Evolutionary conservation across 371 early-diverging fungal species (phyloP), one percentile per base, ranked within the genome.

Genomic region (Mucor indicus): DNA sequence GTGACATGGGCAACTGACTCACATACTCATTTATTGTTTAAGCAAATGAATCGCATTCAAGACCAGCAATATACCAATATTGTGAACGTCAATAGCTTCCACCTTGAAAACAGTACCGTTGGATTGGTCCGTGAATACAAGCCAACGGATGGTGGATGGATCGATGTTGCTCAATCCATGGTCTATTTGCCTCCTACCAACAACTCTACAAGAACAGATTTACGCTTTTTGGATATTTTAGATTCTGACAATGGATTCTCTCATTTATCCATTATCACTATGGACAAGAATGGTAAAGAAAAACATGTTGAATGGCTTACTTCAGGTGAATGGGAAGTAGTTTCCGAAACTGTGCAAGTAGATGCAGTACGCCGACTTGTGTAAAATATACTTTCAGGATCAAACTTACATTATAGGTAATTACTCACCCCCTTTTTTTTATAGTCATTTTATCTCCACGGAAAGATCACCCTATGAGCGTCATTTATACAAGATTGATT

Each of bases 31-130:
- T 62, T 95, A 8, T 54, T 95, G 23, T 89, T 92, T 35, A 79
- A 90, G 53, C 78, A 83, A 32, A 91, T 85, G 66, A 96, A 97
- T 53, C 78, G 98, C 12, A 86, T 95, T 25, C 98, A 97, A 59
- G 93, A 92, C 57, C 78, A 82, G 11, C 77, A 83, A 55, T 71
- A 79, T n/a, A 66, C 91, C 15, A 87, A 79, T 44, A 45, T 91
- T 17, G 81, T 79, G 13, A 46, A 53, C n/a, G 30, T 78, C 3
- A 47, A 53, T 0, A 23, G 15, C 7, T 15, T 55, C 8, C 36
- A 27, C 3, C 24, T 53, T 13, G 36, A 53, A 7, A 44, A 54
- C 5, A 56, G 63, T 10, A 64, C 57, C 0, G 75, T 74, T 4
- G 51, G 44, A 15, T 41, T 78, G n/a, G 75, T 83, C 16, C 70